phyloP scores from a whole-genome alignment of 1,139 yeast species.

The Protomyces gravidus region DNA sequence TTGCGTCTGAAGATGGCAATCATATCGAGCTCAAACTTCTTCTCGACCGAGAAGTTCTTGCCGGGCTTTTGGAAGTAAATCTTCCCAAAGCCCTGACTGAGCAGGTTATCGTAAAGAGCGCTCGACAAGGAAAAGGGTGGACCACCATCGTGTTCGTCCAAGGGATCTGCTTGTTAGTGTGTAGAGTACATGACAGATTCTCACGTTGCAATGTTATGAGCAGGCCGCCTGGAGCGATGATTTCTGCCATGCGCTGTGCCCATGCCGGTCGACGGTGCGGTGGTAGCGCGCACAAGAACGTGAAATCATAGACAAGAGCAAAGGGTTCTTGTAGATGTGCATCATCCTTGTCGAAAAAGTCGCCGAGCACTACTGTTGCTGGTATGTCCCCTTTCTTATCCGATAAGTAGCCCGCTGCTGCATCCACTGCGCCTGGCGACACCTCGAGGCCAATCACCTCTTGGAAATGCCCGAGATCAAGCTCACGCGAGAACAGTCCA shows the following conservation, averaged over 20 bases:
- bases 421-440: neutral
- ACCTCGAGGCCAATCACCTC: constrained; percentile 8
- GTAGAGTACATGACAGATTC: neutral
- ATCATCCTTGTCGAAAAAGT: neutral
- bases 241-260: constrained; percentile 11
- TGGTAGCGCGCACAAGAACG: constrained; percentile 8
- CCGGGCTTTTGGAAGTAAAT: neutral
- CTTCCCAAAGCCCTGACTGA: neutral
- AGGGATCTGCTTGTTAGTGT: neutral
- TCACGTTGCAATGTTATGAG: constrained; percentile 7
- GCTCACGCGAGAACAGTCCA: neutral
- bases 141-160: constrained; percentile 12
- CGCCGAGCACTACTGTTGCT: neutral
- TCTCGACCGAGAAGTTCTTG: too few species aligned
- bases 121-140: constrained; percentile 6
- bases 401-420: neutral
- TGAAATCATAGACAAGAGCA: constrained; percentile 7
- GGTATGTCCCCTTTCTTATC: neutral
- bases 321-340: neutral
- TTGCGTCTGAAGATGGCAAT: neutral
- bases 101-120: constrained; percentile 7
- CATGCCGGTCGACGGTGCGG: constrained; percentile 1
- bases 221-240: constrained; percentile 1
- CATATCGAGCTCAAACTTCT: neutral
- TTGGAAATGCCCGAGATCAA: neutral